phyloP scores from a whole-genome alignment of 2,329 filamentous ascomycete genomes.

The Chaetothyriales sp. region DNA sequence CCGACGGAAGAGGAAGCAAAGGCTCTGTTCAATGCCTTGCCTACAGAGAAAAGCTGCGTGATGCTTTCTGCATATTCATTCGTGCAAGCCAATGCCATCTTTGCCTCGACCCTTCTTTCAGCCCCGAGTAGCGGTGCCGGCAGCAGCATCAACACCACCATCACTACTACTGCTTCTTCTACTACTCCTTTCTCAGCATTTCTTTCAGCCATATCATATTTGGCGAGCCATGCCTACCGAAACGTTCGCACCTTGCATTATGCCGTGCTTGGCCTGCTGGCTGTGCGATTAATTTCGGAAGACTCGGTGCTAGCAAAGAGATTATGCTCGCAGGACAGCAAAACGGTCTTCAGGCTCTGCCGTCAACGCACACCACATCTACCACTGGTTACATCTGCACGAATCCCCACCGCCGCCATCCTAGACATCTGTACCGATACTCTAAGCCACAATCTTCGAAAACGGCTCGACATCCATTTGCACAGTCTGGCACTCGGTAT shows the following conservation, averaged over 20 bases:
- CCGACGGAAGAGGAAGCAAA: slow-evolving; percentile 66
- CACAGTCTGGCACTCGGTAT: slow-evolving; percentile 72
- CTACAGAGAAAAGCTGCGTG: slow-evolving; percentile 61
- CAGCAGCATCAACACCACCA: slow-evolving; percentile 47
- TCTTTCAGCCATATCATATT: slow-evolving; percentile 78
- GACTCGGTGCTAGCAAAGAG: slow-evolving; percentile 68
- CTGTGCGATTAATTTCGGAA: slow-evolving; percentile 72
- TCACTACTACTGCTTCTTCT: slow-evolving; percentile 32
- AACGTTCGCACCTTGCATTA: slow-evolving; percentile 66
- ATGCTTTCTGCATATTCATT: slow-evolving; percentile 86
- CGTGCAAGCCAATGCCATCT: slow-evolving; percentile 83
- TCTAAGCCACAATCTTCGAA: slow-evolving; percentile 82
- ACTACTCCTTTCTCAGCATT: slow-evolving; percentile 67
- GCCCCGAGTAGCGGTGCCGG: slow-evolving; percentile 22
- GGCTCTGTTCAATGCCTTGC: slow-evolving; percentile 65
- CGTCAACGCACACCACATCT: slow-evolving; percentile 78
- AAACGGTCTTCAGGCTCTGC: slow-evolving; percentile 63
- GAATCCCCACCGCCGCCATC: slow-evolving; percentile 59
- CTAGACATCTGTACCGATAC: slow-evolving; percentile 81
- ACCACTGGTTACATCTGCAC: slow-evolving; percentile 55
- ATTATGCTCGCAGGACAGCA: slow-evolving; percentile 65
- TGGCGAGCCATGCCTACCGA: slow-evolving; percentile 83
- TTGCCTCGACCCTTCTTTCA: slow-evolving; percentile 67
- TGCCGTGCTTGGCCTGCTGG: slow-evolving; percentile 69
- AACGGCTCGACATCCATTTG: slow-evolving; percentile 67